Evolutionary conservation across 2,329 filamentous ascomycete species (phyloP).

Genomic region (Diaporthe velutina): DNA sequence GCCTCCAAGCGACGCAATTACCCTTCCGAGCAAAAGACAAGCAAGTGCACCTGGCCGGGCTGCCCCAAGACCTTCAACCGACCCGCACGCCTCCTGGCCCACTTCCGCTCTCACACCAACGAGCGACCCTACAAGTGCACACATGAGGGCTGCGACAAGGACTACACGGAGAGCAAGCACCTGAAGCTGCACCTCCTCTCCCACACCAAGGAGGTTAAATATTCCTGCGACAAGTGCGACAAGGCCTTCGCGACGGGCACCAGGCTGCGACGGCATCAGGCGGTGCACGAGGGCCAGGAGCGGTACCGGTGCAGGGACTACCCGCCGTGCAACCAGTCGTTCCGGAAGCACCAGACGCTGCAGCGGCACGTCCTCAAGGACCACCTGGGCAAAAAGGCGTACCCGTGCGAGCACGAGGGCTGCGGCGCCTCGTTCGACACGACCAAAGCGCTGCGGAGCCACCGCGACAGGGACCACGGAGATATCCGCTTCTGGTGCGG

Average conservation of each 20-base stretch:
- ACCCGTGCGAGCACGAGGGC: slow-evolving; percentile 71
- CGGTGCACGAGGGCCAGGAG: slow-evolving; percentile 83
- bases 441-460: slow-evolving; percentile 76
- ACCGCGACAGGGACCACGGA: slow-evolving; percentile 78
- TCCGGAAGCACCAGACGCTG: slow-evolving; percentile 89
- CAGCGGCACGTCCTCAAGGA: slow-evolving; percentile 84
- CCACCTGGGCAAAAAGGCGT: slow-evolving; percentile 80
- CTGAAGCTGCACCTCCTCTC: slow-evolving; percentile 87
- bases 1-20: slow-evolving; percentile 57
- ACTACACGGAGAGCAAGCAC: slow-evolving; percentile 89
- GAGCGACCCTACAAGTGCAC: slow-evolving; percentile 84
- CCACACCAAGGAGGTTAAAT: slow-evolving; percentile 78
- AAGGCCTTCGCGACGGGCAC: slow-evolving; percentile 88
- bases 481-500: slow-evolving; percentile 81
- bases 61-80: slow-evolving; percentile 91
- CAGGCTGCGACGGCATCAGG: slow-evolving; percentile 80
- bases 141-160: slow-evolving; percentile 80
- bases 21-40: slow-evolving; percentile 81
- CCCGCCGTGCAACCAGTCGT: slow-evolving; percentile 79
- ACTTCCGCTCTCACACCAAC: slow-evolving; percentile 87
- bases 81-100: slow-evolving; percentile 77
- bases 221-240: slow-evolving; percentile 80
- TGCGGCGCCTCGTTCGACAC: slow-evolving; percentile 83
- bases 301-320: slow-evolving; percentile 80
- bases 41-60: slow-evolving; percentile 78